Evolutionary conservation across 78 protist genomes (phyloP), one percentile per base, ranked within the genome.

Genomic region (Cyanophora paradoxa): DNA sequence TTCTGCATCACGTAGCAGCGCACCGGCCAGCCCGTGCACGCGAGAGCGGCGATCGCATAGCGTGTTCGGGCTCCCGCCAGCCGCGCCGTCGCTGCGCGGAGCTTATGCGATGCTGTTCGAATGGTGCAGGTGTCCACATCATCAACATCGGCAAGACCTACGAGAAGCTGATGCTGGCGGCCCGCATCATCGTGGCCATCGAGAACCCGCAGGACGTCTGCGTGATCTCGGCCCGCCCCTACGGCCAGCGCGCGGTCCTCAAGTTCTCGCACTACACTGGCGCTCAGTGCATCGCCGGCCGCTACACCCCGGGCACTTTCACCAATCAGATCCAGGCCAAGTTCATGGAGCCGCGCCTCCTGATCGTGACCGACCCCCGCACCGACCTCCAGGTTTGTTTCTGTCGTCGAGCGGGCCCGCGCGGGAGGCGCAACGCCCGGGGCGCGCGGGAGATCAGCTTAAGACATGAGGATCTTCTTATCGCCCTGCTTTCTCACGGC

Each of bases 261-360:
- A 98, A 98, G 93, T 98, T 92, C 92, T 92, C 96, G 74, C 79
- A 83, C 79, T 87, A 94, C 87, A 76, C 87, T 14, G 91, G 93
- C 70, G 92, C 98, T 64, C 56, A 80, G 37, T 82, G 95, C 75
- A 66, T 94, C 73, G 95, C 96, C 66, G 96, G 97, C 64, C 92
- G 99, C 74, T 98, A 78, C 97, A 95, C 96, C 77, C 99, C 99
- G 70, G 99, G 99, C 74, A 90, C 96, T 81, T 96, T 98, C 89
- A 98, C 99, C 83, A 98, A 98, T 88, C 97, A 94, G 88, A 92
- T 89, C 83, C 92, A 90, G 77, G 58, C 78, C 46, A 87, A 87
- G 59, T 98, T 94, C 98, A 68, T 77, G 73, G 99, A 98, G 93
- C 99, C 99, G 76, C 93, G 98, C 61, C 85, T 98, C n/a, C 82